phyloP scores from a whole-genome alignment of 1,284 basidiomycete species.

The Limonomyces culmigenus region DNA sequence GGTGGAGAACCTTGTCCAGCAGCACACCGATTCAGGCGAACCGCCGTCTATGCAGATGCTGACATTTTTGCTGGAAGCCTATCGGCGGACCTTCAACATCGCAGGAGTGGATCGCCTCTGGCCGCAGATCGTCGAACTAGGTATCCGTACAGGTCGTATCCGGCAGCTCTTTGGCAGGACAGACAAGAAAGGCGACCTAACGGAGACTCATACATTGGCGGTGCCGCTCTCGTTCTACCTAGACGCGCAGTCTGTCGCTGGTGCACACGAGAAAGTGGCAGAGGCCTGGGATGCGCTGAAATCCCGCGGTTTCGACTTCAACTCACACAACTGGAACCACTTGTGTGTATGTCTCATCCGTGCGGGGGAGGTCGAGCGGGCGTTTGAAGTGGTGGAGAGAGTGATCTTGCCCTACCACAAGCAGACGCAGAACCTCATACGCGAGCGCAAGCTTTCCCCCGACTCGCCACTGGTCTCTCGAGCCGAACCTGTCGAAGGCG shows the following conservation, averaged over 20 bases:
- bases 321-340: slow-evolving; percentile 90
- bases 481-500: slow-evolving; percentile 7
- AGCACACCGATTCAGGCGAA: slow-evolving; percentile 37
- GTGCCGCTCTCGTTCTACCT: slow-evolving; percentile 78
- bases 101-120: slow-evolving; percentile 48
- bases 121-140: slow-evolving; percentile 45
- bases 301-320: slow-evolving; percentile 63
- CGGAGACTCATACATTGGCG: slow-evolving; percentile 45
- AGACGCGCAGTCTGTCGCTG: slow-evolving; percentile 53
- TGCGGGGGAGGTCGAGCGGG: slow-evolving; percentile 66
- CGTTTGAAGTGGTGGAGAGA: slow-evolving; percentile 70
- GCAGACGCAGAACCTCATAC: slow-evolving; percentile 12
- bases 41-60: slow-evolving; percentile 43
- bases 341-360: slow-evolving; percentile 61
- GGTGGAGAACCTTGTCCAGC: slow-evolving; percentile 40
- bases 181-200: slow-evolving; percentile 5
- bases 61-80: slow-evolving; percentile 58
- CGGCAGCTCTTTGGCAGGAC: slow-evolving; percentile 16
- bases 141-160: slow-evolving; percentile 11
- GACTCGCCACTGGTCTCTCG: slow-evolving; percentile 27
- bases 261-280: slow-evolving; percentile 47
- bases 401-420: slow-evolving; percentile 54
- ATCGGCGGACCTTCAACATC: slow-evolving; percentile 45
- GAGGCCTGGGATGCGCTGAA: slow-evolving; percentile 53
- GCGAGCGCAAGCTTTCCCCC: slow-evolving; percentile 19